Evolutionary conservation across 306 rosid genomes (phyloP), one percentile per base, ranked within the genome.

Genomic region (Prunus kanzakura): DNA sequence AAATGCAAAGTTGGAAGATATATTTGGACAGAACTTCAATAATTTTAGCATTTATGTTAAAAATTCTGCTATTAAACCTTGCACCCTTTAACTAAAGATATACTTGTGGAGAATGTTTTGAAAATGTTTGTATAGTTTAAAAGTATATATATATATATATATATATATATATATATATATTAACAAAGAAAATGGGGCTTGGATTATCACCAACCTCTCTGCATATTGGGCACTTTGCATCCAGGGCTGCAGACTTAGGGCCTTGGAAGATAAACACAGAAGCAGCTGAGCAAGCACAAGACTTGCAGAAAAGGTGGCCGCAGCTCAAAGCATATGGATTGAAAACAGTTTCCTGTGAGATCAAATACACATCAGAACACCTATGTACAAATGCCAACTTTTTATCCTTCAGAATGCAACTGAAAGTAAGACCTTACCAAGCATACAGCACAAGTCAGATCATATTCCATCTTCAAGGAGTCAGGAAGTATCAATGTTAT

Each of bases 281-380:
- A 65, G 95, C 96, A 70, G 97, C 93, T 22, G 96, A 87, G 86
- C 98, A 94, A 81, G 89, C 93, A 80, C 98, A 94, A 43, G 96
- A 84, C 80, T 94, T 94, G 89, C 97, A 94, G 74, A 92, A 94
- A 73, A 91, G 81, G 83, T 94, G 98, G 18, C 97, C 96, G 81
- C 98, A 92, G 69, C 90, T 80, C 90, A 95, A 80, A 70, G 97
- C 93, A 86, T 88, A 92, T 25, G 98, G 93, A 78, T 92, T 86
- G 82, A 94, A 92, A 61, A 90, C 84, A 27, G 75, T 71, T 27
- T 92, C 98, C 97, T 94, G 79, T 25, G 27, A 87, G 23, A 80
- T 67, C 64, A 81, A 71, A 32, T 49, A 55, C 52, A 74, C 32
- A 67, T 64, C 74, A 64, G 71, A 63, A 67, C 72, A 70, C 20